Base-by-base conservation (phyloP, 768 basidiomycete species). In the Termitomyces sp. region DNA sequence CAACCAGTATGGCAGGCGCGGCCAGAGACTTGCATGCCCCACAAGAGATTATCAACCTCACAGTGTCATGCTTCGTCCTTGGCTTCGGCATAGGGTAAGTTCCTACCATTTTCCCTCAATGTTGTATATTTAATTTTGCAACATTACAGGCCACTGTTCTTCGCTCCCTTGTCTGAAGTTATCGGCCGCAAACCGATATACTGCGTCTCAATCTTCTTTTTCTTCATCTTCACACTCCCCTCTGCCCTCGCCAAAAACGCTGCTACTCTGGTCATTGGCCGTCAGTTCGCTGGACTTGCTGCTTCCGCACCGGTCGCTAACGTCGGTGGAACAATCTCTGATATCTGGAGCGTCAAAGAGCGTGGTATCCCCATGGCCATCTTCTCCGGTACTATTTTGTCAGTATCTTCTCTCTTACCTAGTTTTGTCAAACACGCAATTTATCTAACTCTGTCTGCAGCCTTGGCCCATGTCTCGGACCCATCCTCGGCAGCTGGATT, bases 401-500 rank as follows among this genome's bases (percentile, higher is more conserved):
- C 45, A 46, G 73, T 20, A n/a, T 64, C 7, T 20, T 36, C 26
- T 6, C 22, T 14, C 4, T 13, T 14, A 16, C 42, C 16, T 1
- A 16, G n/a, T 46, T 33, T n/a, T 42, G 14, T 38, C 6, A 13
- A 35, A 24, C 18, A 51, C 50, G 14, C 16, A 10, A 13, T 20
- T 36, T 7, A 32, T 33, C 10, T 20, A 7, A 28, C 3, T 10
- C 28, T 10, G 10, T 10, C 20, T 26, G 5, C 51, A 74, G 74
- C 63, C 69, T 79, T 13, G 80, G 77, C 9, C 79, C 79, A 0
- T 76, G 75, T 35, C 24, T 80, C 30, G 81, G 81, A 3, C 82
- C 82, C 0, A 71, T 84, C 64, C 61, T 81, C 35, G 81, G 79
- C 36, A 77, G 77, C 2, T 78, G 73, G 66, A 80, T 80, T 51